A percentile compares a stretch with the other conserved stretches of the same genome.
These are phyloP conservation scores for Thalassiosira oceanica DNA, from an alignment of 352 stramenopile genomes.

Conservation along the genomic window DNA sequence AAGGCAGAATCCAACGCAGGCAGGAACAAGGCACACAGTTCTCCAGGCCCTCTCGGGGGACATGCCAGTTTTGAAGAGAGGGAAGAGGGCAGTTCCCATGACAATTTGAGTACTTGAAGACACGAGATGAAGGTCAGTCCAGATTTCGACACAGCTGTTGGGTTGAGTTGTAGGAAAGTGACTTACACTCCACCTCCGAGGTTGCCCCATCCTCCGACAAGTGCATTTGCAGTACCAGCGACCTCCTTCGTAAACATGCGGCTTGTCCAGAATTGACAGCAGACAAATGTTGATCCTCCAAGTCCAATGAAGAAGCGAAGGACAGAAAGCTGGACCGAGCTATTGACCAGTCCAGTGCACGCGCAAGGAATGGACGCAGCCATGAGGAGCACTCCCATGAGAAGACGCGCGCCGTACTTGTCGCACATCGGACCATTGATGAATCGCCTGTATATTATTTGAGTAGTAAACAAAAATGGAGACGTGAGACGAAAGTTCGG, in stretches of 20 bases:
- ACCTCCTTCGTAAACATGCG: constrained; percentile 93
- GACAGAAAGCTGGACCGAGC: constrained; percentile 78
- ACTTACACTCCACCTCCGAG: constrained; percentile 88
- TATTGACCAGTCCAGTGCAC: constrained; percentile 87
- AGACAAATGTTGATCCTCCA: constrained; percentile 91
- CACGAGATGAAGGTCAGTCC: no score
- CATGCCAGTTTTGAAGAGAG: constrained; percentile 80
- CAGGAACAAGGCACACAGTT: constrained; percentile 88
- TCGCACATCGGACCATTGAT: constrained; percentile 90
- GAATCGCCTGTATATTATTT: no score
- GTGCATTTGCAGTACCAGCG: constrained; percentile 90
- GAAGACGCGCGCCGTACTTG: constrained; percentile 85
- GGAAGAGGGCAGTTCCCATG: constrained; percentile 85
- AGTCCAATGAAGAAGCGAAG: constrained; percentile 94
- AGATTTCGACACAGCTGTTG: no score
- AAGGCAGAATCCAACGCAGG: constrained; percentile 83
- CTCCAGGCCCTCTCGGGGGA: constrained; percentile 86
- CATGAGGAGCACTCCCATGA: constrained; percentile 85
- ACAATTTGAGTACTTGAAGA: constrained; percentile 88
- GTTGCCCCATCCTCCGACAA: constrained; percentile 89
- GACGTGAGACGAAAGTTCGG: no score
- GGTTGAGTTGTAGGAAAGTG: no score
- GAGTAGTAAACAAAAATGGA: no score
- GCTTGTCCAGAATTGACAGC: constrained; percentile 92
- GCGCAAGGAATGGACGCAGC: constrained; percentile 86